phyloP scores from a whole-genome alignment of 2,329 filamentous ascomycete genomes.

The Pseudogymnoascus sp. region DNA sequence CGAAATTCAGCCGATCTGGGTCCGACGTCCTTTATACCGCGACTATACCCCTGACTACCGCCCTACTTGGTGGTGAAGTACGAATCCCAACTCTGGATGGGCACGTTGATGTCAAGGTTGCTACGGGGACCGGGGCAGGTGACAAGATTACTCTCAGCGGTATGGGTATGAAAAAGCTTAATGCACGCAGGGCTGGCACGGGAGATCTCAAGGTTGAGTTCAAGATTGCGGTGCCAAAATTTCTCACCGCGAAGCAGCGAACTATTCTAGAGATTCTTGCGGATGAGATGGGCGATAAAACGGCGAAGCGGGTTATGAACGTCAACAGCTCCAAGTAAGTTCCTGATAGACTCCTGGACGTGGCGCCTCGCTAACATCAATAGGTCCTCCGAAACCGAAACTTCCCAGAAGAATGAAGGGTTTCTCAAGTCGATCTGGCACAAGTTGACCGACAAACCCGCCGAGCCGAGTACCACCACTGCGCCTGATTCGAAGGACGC shows the following conservation, averaged over 20 bases:
- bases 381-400: constrained; percentile 11
- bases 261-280: constrained; percentile 93
- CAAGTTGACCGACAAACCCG: constrained; percentile 67
- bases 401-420: constrained; percentile 69
- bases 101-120: constrained; percentile 82
- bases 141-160: constrained; percentile 83
- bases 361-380: not conserved
- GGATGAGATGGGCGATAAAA: constrained; percentile 91
- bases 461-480: constrained; percentile 5
- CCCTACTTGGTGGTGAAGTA: constrained; percentile 83
- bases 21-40: constrained; percentile 92
- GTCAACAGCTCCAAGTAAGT: constrained; percentile 50
- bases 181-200: constrained; percentile 55
- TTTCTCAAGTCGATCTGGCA: constrained; percentile 94
- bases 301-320: constrained; percentile 88
- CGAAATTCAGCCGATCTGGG: constrained; percentile 80
- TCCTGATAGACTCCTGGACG: not conserved
- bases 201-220: constrained; percentile 93
- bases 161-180: constrained; percentile 88
- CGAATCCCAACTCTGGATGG: constrained; percentile 84
- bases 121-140: constrained; percentile 84
- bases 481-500: constrained; percentile 11
- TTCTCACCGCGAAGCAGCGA: constrained; percentile 81
- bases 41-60: constrained; percentile 84
- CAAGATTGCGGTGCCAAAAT: constrained; percentile 92